These are phyloP conservation scores for Acanthamoeba lenticulata DNA, from an alignment of 208 protist species.

Conservation along the genomic window DNA sequence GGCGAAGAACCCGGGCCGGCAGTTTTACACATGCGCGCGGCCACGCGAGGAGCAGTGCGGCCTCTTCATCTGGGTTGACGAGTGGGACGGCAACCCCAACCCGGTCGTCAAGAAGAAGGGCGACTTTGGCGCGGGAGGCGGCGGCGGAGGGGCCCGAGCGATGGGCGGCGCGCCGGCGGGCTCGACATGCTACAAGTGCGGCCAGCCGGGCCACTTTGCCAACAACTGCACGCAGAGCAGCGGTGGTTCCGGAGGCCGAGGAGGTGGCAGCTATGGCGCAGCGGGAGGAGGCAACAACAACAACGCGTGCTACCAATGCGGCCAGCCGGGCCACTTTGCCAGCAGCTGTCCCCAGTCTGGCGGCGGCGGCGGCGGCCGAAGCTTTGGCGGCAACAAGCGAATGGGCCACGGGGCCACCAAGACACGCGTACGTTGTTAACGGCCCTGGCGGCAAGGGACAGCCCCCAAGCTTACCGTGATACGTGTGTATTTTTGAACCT, in stretches of 20 bases:
- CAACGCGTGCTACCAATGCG: not conserved
- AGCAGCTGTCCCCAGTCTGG: not conserved
- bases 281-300: not conserved
- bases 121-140: not conserved
- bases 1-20: not conserved
- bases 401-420: not conserved
- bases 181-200: not conserved
- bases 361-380: not conserved
- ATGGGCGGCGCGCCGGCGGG: not conserved
- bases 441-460: not conserved
- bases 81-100: constrained; percentile 1
- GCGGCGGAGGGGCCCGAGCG: not conserved
- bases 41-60: constrained; percentile 6
- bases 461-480: no score
- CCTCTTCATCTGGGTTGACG: not conserved
- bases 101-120: not conserved
- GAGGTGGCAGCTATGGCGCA: not conserved
- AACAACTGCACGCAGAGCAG: not conserved
- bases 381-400: not conserved
- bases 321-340: not conserved
- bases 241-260: not conserved
- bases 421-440: no score
- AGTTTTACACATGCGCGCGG: not conserved
- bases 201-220: not conserved
- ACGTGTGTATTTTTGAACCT: no score